Evolutionary conservation across 2,329 filamentous ascomycete species (phyloP), one percentile per base, ranked within the genome.

Genomic region (Penicillium sumatraense): DNA sequence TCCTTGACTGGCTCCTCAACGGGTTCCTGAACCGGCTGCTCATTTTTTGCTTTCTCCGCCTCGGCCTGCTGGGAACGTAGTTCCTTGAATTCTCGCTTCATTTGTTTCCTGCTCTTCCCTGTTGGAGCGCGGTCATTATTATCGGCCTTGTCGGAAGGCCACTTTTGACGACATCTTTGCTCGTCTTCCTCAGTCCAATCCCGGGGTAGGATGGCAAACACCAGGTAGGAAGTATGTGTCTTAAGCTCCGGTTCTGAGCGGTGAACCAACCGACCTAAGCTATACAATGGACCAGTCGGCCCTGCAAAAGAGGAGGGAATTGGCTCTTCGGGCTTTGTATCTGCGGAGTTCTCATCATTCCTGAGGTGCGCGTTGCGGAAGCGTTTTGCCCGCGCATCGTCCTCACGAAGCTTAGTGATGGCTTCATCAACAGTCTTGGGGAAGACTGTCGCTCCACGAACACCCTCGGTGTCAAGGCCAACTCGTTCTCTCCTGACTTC

Each of bases 171-270:
- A 48, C 87, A 86, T 26, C 82, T 81, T 27, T 82, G 83, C 75
- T 99, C 95, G 62, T 96, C 91, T 57, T 89, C 89, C 31, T 86
- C 88, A 0, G 81, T 87, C 95, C 95, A 99, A 59, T 90, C 87
- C 40, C 86, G 82, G n/a, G 95, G 93, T 57, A 99, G 76, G 3
- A 95, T 80, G 0, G 95, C 95, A 77, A 99, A 99, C 4, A 96
- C 89, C 4, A 99, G 83, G 72, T 99, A 99, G n/a, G 90, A 95
- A 0, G 95, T 99, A 75, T 99, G 95, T 7, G 90, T 95, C 81
- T 96, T 97, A 57, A 98, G 78, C 68, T 99, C 95, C 0, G 87
- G 79, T 76, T 99, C 95, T 0, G 90, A 87, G 21, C 91, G 84
- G 66, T 96, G 91, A 26, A 91, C 83, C 36, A 98, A 69, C 24